Evolutionary conservation across 176 grass and related monocot genomes (phyloP), one percentile per base, ranked within the genome.

Genomic region (barley (Hordeum vulgare)): DNA sequence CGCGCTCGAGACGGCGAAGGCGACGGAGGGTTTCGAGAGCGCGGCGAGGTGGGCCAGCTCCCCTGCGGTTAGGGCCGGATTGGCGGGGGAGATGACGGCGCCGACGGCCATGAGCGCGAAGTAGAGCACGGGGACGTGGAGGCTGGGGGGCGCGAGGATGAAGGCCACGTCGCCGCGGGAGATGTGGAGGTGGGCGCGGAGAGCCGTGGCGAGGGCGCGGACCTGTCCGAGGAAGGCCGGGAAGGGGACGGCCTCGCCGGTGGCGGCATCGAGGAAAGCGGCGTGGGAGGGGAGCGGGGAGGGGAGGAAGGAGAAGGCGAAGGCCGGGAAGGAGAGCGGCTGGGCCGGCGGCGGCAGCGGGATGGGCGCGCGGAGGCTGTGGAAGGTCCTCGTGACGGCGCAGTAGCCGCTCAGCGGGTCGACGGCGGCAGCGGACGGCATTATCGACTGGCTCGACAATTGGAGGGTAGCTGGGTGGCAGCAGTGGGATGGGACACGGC

Each of bases 361-460:
- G 14, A 60, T 4, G 31, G 85, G 61, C 8, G 70, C 3, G 6
- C 87, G 86, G 37, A 94, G 74, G 79, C 87, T 94, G 68, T 88
- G 78, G 85, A 84, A 94, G 29, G 80, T 94, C 62, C 27, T 35
- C 6, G 81, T 94, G 15, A 66, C 27, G 24, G 82, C 81, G 71
- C 84, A 84, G 86, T 87, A 94, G 70, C 92, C 89, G 84, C 89
- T 94, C 39, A 78, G 18, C 21, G 80, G 80, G 49, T 94, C 86
- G 23, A 87, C 69, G 61, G 36, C 25, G 39, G 68, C 11, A 39
- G 44, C 1, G 26, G 71, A 35, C 79, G 64, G 44, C 86, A 84
- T 84, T 56, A 20, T 56, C 26, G n/a, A 51, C 27, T 68, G 45
- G 40, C 29, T 33, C 13, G 27, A 40, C 15, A 11, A 1, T 69